Percentiles rank a stretch among this genome's conserved stretches.
Evolutionary conservation across 176 grass and related monocot genomes (phyloP).

Genomic region (Hordeum marinum): DNA sequence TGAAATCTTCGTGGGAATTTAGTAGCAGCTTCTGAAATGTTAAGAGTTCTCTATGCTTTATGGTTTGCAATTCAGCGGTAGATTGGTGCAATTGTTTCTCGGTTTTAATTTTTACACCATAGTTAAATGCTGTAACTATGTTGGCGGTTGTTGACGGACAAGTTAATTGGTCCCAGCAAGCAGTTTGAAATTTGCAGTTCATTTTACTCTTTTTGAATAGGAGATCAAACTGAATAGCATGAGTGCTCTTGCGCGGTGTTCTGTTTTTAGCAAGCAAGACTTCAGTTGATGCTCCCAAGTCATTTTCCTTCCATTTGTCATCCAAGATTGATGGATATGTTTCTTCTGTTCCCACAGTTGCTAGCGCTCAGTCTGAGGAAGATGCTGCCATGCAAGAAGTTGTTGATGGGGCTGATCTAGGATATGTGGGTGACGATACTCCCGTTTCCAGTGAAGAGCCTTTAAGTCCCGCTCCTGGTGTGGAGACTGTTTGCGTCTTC

Average conservation of each 20-base stretch:
- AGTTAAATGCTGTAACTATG: neutral
- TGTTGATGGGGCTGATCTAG: conserved; percentile 78
- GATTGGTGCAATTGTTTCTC: neutral
- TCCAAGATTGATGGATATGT: neutral
- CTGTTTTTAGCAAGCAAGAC: neutral
- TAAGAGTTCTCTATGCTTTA: neutral
- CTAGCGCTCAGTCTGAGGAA: conserved; percentile 69
- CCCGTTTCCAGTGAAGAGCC: conserved; percentile 65
- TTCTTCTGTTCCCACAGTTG: conserved; percentile 38
- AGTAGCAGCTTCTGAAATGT: neutral
- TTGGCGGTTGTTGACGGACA: too few species aligned
- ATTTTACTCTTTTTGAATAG: neutral
- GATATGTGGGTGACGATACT: conserved; percentile 86
- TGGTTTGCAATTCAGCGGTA: neutral
- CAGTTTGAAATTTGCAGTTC: neutral
- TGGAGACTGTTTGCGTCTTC: conserved; percentile 74
- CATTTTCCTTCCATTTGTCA: neutral
- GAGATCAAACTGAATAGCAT: neutral
- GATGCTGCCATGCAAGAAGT: conserved; percentile 82
- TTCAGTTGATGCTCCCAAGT: neutral
- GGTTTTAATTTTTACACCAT: neutral
- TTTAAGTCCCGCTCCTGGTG: conserved; percentile 65
- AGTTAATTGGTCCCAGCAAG: neutral
- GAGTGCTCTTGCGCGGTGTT: neutral
- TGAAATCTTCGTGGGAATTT: neutral